Base-by-base conservation (phyloP, 768 basidiomycete genomes). In the Pulveroboletus sp. region DNA sequence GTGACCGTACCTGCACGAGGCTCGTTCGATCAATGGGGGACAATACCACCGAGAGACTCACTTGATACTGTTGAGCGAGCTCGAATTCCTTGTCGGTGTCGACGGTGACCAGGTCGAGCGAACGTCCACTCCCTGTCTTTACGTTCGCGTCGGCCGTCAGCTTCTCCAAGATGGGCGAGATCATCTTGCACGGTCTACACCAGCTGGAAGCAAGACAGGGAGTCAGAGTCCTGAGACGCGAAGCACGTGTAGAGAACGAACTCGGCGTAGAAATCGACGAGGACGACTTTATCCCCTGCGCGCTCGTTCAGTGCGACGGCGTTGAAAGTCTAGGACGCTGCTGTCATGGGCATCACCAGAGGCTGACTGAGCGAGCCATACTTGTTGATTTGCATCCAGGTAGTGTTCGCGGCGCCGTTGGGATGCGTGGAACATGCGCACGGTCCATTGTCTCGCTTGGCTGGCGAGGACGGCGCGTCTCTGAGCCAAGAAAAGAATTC, bases 201-300 rank as follows among this genome's bases (percentile, higher is more conserved):
- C 89, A 91, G 52, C 89, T 90, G 49, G 27, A 31, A 5, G 37
- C 42, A 31, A 47, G 10, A 24, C 12, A 19, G n/a, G n/a, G n/a
- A n/a, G n/a, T n/a, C n/a, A n/a, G n/a, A n/a, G n/a, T n/a, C n/a
- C n/a, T n/a, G 16, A 17, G 27, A 23, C 44, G 30, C 34, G 12
- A 22, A 40, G 27, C 42, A 38, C 29, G 54, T 32, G 10, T 11
- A 55, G n/a, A n/a, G 37, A 22, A 73, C 82, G 40, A 58, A 89
- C 88, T 88, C 80, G 40, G 89, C 88, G 62, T 89, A 85, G 56
- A 90, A 90, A 56, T 90, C 88, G 20, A 88, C 86, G 6, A 90
- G 68, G 35, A 85, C 77, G 22, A 86, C 67, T 41, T 79, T 77
- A 48, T 76, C 74, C 45, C 71, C 73, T 23, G 73, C 65, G 47